Conservation (phyloP, 148 eudicot genomes). For the Rhododendron simsii region DNA sequence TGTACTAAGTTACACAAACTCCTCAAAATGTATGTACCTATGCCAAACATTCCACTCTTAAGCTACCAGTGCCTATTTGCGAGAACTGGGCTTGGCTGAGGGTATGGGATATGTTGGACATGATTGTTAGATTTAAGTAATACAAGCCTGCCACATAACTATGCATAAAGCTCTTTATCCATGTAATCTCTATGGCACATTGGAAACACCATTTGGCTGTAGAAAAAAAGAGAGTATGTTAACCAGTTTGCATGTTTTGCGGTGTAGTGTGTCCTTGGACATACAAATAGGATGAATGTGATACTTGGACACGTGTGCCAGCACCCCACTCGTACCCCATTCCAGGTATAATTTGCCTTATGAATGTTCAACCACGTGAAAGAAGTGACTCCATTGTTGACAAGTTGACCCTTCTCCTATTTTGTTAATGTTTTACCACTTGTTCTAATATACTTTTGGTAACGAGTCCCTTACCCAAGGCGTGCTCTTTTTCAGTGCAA, state of each 20-base stretch:
- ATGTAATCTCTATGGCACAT: background rate
- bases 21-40: background rate
- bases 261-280: conserved; percentile 1
- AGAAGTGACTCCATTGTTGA: background rate
- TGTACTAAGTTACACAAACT: background rate
- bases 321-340: background rate
- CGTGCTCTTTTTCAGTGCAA: background rate
- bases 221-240: background rate
- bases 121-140: background rate
- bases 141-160: background rate
- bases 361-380: background rate
- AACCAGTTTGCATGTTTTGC: background rate
- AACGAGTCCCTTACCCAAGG: background rate
- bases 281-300: background rate
- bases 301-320: background rate
- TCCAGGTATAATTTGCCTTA: background rate
- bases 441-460: background rate
- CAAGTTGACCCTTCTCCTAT: background rate
- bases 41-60: background rate
- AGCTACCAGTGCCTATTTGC: too few species aligned
- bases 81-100: background rate
- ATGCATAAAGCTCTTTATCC: background rate
- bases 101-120: background rate
- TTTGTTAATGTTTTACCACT: background rate
- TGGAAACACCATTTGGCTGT: background rate